Conservation (phyloP, 208 protist genomes). For the Wallacemonas sp. region DNA sequence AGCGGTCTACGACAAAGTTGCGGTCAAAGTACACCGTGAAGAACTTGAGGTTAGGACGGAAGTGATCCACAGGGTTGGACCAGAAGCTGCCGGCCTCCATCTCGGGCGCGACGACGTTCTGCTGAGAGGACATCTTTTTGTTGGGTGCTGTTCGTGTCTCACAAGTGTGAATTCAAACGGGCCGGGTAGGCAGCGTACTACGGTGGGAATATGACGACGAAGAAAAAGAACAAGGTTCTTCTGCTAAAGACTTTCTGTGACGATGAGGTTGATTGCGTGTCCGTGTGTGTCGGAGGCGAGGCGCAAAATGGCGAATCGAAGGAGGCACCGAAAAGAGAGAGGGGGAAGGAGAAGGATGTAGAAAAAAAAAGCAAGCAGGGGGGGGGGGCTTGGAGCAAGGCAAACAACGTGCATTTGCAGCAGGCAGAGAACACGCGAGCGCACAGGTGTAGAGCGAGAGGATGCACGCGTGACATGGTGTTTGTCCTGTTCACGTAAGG, state of each 20-base stretch:
- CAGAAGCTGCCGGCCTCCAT: conserved; percentile 70
- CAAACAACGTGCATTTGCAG: too few species aligned
- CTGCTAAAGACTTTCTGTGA: conserved; percentile 16
- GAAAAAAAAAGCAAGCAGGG: too few species aligned
- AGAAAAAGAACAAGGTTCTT: conserved; percentile 15
- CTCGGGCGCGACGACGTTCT: conserved; percentile 21
- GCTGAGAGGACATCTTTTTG: conserved; percentile 36
- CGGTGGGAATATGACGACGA: conserved; percentile 6
- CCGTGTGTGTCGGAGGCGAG: too few species aligned
- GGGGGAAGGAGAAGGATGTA: too few species aligned
- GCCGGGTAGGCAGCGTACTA: neutral
- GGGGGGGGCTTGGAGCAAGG: too few species aligned
- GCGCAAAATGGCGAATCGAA: too few species aligned
- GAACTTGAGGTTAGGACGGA: conserved; percentile 87
- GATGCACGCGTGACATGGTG: too few species aligned
- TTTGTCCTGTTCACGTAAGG: too few species aligned
- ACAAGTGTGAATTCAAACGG: conserved; percentile 22
- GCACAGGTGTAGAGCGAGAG: too few species aligned
- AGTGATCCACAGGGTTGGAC: conserved; percentile 92
- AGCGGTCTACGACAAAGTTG: conserved; percentile 77
- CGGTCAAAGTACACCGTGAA: conserved; percentile 89
- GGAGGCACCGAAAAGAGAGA: too few species aligned
- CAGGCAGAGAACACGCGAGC: too few species aligned
- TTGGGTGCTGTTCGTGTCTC: conserved; percentile 11
- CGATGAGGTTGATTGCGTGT: too few species aligned